Evolutionary conservation across 768 basidiomycete genomes (phyloP), one percentile per base, ranked within the genome.

Genomic region (Holtermanniella nyarrowii): DNA sequence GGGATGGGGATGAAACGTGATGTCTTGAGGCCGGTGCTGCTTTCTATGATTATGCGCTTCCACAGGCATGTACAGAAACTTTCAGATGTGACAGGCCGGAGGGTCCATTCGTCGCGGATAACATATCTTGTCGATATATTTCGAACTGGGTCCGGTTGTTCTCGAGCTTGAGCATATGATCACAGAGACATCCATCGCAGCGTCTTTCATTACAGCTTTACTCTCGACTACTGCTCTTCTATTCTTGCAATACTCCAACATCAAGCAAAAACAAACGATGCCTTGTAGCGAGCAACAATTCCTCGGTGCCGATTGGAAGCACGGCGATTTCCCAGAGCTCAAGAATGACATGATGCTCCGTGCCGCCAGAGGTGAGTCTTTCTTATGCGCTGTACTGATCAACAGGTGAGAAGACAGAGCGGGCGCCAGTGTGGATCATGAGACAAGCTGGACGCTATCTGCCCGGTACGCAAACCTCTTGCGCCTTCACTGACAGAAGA

Each of bases 371-470:
- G 87, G 88, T 80, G 58, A 46, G 72, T 54, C 46, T 22, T 42
- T 21, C 42, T 18, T 18, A 42, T 25, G 44, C 45, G 45, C 39
- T 42, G 41, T 22, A 26, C 11, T 39, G 50, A 16, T 23, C 12
- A 23, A 49, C 60, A 84, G 87, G 87, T 24, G 84, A 93, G 72
- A 76, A 78, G 69, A 90, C 87, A 0, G 87, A 89, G 65, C 81
- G 86, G 50, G 88, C 90, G 5, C 90, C 91, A n/a, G 88, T 90
- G 51, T 96, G 91, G 91, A 85, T 93, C 46, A 96, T 96, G 91
- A 81, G 91, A 27, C 91, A 96, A 70, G 91, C 91, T 21, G 91
- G 91, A 45, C 81, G 91, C 48, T 91, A 93, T 74, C 80, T 96
- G 43, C 91, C 91, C 72, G 91, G 69, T 68, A 23, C 54, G 65